Evolutionary conservation across 2,329 filamentous ascomycete genomes (phyloP).

Genomic region (Periconia sp.): DNA sequence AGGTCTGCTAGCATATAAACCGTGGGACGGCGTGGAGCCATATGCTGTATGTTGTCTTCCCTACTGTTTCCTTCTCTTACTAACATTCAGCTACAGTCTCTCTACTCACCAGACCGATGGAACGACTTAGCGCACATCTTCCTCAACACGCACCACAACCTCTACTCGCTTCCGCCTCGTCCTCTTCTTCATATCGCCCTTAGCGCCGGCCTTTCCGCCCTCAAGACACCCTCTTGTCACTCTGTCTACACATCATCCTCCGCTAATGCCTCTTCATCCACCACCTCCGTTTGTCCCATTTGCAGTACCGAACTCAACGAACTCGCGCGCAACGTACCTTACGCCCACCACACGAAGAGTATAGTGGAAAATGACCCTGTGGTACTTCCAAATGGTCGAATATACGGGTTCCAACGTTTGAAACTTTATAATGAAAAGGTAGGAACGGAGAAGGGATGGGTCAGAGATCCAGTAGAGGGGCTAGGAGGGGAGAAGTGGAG

Average conservation of each 20-base stretch:
- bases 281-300: conserved; percentile 84
- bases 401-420: conserved; percentile 79
- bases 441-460: conserved; percentile 67
- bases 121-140: conserved; percentile 78
- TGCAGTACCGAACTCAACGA: conserved; percentile 95
- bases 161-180: conserved; percentile 80
- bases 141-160: conserved; percentile 81
- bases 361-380: conserved; percentile 87
- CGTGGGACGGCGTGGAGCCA: conserved; percentile 64
- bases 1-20: conserved; percentile 78
- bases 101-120: conserved; percentile 81
- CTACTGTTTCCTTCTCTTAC: conserved; percentile 7
- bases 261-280: conserved; percentile 63
- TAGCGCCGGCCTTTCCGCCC: conserved; percentile 86
- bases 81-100: conserved; percentile 55
- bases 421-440: conserved; percentile 80
- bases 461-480: conserved; percentile 75
- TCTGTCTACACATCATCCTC: conserved; percentile 65
- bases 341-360: conserved; percentile 93
- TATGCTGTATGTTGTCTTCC: conserved; percentile 58
- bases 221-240: conserved; percentile 95
- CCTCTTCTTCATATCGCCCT: conserved; percentile 91
- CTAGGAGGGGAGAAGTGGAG: conserved; percentile 60
- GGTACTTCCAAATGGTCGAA: conserved; percentile 83
- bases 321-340: conserved; percentile 85